A percentile compares a stretch with the other conserved stretches of the same genome.
phyloP scores from a whole-genome alignment of 2,329 filamentous ascomycete species.

The Fusarium torulosum region DNA sequence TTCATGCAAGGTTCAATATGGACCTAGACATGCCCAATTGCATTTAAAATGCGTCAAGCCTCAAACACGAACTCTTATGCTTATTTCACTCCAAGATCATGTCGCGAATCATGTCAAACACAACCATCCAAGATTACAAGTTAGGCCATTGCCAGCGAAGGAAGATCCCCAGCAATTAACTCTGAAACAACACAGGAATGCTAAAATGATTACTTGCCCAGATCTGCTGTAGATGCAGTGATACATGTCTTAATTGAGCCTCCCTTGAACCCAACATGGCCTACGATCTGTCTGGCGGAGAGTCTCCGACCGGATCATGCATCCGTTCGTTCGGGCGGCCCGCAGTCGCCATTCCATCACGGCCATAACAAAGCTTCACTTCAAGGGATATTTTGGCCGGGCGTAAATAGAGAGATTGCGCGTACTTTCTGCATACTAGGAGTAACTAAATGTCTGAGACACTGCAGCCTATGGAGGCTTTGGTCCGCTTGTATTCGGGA shows the following conservation, averaged over 20 bases:
- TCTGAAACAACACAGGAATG: slow-evolving; percentile 22
- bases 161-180: no score
- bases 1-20: no score
- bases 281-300: not conserved
- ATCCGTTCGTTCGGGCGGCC: slow-evolving; percentile 1
- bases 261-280: slow-evolving; percentile 10
- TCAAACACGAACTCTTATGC: not conserved
- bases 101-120: not conserved
- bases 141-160: not conserved
- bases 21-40: not conserved
- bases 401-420: not conserved
- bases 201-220: no score
- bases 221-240: not conserved
- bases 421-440: not conserved
- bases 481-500: no score
- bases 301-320: not conserved
- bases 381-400: not conserved
- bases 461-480: not conserved
- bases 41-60: not conserved
- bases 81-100: not conserved
- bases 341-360: slow-evolving; percentile 2
- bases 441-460: not conserved
- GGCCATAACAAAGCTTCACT: not conserved
- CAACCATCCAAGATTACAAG: no score
- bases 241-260: slow-evolving; percentile 18